Percentiles rank a stretch among this genome's conserved stretches.
Evolutionary conservation across 2,329 filamentous ascomycete species (phyloP).

Genomic region (Fonsecaea erecta): DNA sequence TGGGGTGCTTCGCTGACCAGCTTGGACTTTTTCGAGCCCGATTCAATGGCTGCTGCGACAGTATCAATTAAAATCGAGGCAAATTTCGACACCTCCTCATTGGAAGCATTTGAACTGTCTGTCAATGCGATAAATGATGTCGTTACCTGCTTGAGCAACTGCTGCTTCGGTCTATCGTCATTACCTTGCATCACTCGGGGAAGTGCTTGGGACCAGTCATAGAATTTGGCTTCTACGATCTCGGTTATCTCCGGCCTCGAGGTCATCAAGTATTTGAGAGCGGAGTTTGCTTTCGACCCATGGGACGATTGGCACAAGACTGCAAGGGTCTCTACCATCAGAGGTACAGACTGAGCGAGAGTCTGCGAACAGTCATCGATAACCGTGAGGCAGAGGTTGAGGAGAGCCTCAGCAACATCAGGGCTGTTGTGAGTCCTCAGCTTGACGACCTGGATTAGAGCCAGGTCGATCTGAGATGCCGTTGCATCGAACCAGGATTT

Average conservation of each 20-base stretch:
- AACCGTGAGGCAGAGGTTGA: conserved; percentile 72
- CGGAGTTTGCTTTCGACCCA: conserved; percentile 45
- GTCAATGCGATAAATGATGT: conserved; percentile 71
- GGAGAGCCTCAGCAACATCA: conserved; percentile 70
- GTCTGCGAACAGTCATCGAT: conserved; percentile 79
- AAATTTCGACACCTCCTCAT: conserved; percentile 69
- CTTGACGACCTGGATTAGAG: conserved; percentile 76
- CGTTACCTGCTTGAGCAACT: conserved; percentile 75
- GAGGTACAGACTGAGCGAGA: conserved; percentile 68
- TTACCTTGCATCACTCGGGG: conserved; percentile 81
- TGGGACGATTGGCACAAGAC: conserved; percentile 63
- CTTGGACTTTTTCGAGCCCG: conserved; percentile 25
- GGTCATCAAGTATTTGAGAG: conserved; percentile 64
- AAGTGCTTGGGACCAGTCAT: conserved; percentile 80
- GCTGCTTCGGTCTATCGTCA: conserved; percentile 77
- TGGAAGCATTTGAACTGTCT: conserved; percentile 66
- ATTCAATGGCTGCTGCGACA: conserved; percentile 58
- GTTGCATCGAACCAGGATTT: conserved; percentile 79
- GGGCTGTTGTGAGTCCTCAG: conserved; percentile 71
- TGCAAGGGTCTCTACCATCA: conserved; percentile 82
- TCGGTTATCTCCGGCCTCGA: conserved; percentile 67
- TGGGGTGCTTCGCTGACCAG: conserved; percentile 22
- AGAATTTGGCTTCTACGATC: conserved; percentile 70
- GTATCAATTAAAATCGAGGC: conserved; percentile 75
- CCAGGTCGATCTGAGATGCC: conserved; percentile 77